Percentiles rank a stretch among this genome's conserved stretches.
phyloP scores from a whole-genome alignment of 2,329 filamentous ascomycete genomes.

The Aspergillus versicolor region DNA sequence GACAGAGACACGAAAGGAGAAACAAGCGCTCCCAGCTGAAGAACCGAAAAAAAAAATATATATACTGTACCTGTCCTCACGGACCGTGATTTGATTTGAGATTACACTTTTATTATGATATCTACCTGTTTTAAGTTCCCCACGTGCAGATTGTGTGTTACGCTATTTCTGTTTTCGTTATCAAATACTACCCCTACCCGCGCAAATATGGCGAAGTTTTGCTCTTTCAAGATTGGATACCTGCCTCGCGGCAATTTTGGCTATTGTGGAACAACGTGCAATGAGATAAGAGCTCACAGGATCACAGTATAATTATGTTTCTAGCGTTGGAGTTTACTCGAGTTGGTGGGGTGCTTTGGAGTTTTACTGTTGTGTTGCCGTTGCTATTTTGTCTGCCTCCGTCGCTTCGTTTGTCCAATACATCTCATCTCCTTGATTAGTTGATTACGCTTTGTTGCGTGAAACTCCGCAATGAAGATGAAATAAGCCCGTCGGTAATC shows the following conservation, averaged over 20 bases:
- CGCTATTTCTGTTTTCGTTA: slow-evolving; percentile 18
- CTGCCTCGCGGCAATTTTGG: slow-evolving; percentile 28
- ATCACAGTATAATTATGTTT: slow-evolving; percentile 21
- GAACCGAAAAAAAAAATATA: slow-evolving; percentile 11
- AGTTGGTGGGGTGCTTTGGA: slow-evolving; percentile 5
- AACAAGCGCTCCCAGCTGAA: slow-evolving; percentile 8
- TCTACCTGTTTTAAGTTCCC: slow-evolving; percentile 12
- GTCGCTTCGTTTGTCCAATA: not conserved
- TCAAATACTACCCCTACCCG: slow-evolving; percentile 12
- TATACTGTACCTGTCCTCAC: slow-evolving; percentile 35
- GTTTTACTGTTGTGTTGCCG: slow-evolving; percentile 2
- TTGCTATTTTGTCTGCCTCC: not conserved
- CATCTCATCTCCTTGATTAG: not conserved
- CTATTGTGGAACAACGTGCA: slow-evolving; percentile 9
- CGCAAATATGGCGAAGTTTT: slow-evolving; percentile 20
- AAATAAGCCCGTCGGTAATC: not conserved
- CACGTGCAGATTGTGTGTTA: slow-evolving; percentile 3
- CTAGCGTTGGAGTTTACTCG: slow-evolving; percentile 25
- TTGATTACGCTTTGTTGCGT: not conserved
- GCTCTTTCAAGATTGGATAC: slow-evolving; percentile 25
- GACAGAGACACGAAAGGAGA: slow-evolving; percentile 6
- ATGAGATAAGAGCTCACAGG: slow-evolving; percentile 12
- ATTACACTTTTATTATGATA: slow-evolving; percentile 8
- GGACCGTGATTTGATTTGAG: slow-evolving; percentile 27
- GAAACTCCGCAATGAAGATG: not conserved